Evolutionary conservation across 192 early-diverging fungal species (phyloP), one percentile per base, ranked within the genome.

Genomic region (Coemansia sp.): DNA sequence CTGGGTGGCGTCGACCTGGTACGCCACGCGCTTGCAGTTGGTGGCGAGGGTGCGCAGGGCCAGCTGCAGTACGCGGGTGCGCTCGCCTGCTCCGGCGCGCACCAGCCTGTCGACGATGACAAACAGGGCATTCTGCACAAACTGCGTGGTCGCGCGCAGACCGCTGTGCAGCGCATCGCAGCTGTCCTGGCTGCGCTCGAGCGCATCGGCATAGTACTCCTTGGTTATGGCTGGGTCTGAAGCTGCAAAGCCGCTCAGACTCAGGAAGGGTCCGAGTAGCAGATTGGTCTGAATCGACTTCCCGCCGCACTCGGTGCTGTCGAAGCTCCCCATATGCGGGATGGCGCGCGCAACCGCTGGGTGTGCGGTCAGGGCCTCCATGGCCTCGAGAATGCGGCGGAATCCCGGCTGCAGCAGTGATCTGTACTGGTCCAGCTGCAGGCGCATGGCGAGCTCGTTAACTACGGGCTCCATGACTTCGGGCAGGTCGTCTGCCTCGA

Each of bases 1-100:
- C 11, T 78, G 79, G 2, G 73, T 45, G 29, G 61, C 67, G 48
- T 97, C 88, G 4, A 92, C 87, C 62, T 94, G 87, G 81, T 92
- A 85, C 13, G 83, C 78, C 0, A 83, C 86, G 40, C 92, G 81
- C 24, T 66, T 73, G 18, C 80, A 77, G 43, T 95, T 98, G 38
- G 82, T 65, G 5, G 67, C 60, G 28, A 91, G 43, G 2, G 83
- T 64, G 23, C 78, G 78, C 11, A 85, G 75, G 46, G 92, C 80
- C 48, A 85, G 92, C 32, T 68, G 42, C 19, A 96, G 55, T 10
- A 89, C 65, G 25, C 46, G 58, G 28, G 88, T 80, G 14, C 82
- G 77, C 26, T 81, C 48, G 0, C 67, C 77, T 1, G 83, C 58
- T 18, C 77, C 77, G 6, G 86, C 45, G 33, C 89, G 83, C 25